Conservation (phyloP, 352 stramenopile genomes). For the Globisporangium yorkense region DNA sequence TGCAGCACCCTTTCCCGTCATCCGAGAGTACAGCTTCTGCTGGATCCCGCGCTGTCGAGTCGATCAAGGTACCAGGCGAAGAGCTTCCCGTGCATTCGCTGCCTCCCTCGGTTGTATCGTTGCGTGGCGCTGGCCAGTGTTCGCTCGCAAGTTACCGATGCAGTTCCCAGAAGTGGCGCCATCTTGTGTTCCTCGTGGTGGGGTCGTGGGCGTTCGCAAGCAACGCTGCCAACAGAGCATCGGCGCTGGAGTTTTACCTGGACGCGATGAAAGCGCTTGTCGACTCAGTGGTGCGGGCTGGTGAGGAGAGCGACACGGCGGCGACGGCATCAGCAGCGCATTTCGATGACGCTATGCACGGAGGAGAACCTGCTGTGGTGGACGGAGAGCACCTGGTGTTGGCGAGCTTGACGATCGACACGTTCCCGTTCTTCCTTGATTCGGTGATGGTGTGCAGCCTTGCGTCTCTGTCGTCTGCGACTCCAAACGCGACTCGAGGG, state of each 20-base stretch:
- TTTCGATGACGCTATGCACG: not conserved
- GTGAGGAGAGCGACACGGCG: constrained; percentile 8
- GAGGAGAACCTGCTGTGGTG: constrained; percentile 15
- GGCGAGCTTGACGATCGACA: constrained; percentile 58
- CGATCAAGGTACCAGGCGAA: constrained; percentile 4
- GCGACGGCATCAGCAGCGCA: constrained; percentile 15
- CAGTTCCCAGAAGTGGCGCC: constrained; percentile 30
- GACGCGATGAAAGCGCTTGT: constrained; percentile 45
- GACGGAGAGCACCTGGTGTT: constrained; percentile 59
- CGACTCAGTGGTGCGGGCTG: constrained; percentile 5
- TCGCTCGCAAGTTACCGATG: constrained; percentile 47
- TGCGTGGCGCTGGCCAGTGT: constrained; percentile 23
- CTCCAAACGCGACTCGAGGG: constrained; percentile 18
- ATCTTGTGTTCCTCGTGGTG: constrained; percentile 52
- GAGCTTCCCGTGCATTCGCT: constrained; percentile 26
- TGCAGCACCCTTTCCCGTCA: constrained; percentile 52
- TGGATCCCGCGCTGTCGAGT: not conserved
- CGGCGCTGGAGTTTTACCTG: constrained; percentile 34
- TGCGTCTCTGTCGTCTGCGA: constrained; percentile 36
- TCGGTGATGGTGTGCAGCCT: constrained; percentile 42
- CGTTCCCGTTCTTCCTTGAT: constrained; percentile 57
- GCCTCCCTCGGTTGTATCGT: constrained; percentile 23
- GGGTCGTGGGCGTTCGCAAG: constrained; percentile 44
- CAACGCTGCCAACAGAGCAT: constrained; percentile 20
- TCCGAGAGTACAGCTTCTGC: constrained; percentile 1